Evolutionary conservation across 108 stramenopile species (phyloP), one percentile per base, ranked within the genome.

Genomic region (Mayamaea pseudoterrestris): DNA sequence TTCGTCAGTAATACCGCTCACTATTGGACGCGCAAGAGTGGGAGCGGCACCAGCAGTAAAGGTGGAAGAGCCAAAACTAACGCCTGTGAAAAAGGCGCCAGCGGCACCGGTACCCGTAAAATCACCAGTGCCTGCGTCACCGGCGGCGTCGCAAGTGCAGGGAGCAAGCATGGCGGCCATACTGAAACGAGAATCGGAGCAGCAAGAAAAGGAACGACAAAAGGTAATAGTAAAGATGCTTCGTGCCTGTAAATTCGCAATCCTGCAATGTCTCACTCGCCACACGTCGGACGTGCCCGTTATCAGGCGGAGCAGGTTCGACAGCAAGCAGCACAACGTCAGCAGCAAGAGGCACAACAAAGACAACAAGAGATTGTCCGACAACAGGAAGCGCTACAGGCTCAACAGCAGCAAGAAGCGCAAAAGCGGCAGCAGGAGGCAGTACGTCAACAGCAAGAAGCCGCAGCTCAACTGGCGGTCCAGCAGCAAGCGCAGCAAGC

Each of bases 81-180:
- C 66, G 17, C 76, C 76, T 2, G 47, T 47, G 22, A 78, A 78
- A 41, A 25, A 55, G 42, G 48, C 57, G 11, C 50, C 35, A 27
- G 43, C 51, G 27, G 55, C 65, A 21, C 69, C 58, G n/a, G 60
- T 63, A 29, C 79, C 86, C 27, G 58, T 71, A 4, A 59, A 43
- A 5, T 36, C 41, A 14, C 56, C 63, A 12, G 53, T 75, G 11
- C 55, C 77, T 28, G 61, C 74, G n/a, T 47, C 76, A 1, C 73
- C 52, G 53, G 53, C 80, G 9, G 61, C 77, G 9, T 47, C 76
- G 0, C 55, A 65, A 0, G 48, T 63, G 1, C 57, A 61, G 8
- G 83, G 85, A 22, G 66, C 80, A 5, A 76, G 70, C 34, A 93
- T 93, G 90, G 90, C 90, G 13, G 85, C 85, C 8, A 80, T 93